Conservation (phyloP, 2,329 filamentous ascomycete genomes). For the Ilyonectria mors-panacis region DNA sequence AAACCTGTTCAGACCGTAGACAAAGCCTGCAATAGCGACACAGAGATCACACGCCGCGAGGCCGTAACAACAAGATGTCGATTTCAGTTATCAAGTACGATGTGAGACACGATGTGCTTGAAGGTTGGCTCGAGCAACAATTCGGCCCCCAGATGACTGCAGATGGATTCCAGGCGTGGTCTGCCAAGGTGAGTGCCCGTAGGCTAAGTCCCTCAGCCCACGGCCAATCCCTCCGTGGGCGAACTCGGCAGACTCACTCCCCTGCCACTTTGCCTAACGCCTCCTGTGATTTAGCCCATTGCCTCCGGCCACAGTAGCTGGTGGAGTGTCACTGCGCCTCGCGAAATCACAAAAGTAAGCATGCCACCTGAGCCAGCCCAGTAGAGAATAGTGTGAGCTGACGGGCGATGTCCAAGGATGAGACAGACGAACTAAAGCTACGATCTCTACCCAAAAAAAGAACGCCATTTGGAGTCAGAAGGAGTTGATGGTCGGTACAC, state of each 20-base stretch:
- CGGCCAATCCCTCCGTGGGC: background rate
- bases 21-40: background rate
- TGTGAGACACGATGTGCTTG: slow-evolving; percentile 1
- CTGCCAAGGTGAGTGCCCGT: slow-evolving; percentile 1
- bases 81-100: slow-evolving; percentile 9
- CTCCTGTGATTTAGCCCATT: background rate
- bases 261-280: background rate
- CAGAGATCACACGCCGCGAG: background rate
- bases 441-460: background rate
- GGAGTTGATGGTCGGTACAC: background rate
- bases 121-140: background rate
- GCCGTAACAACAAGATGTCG: background rate
- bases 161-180: background rate
- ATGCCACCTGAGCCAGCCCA: background rate
- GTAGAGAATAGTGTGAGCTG: background rate
- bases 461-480: background rate
- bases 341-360: slow-evolving; percentile 9
- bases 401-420: background rate
- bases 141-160: background rate
- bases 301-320: slow-evolving; percentile 3
- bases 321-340: slow-evolving; percentile 13
- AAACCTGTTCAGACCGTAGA: background rate
- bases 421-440: background rate
- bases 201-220: background rate
- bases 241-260: background rate